Evolutionary conservation across 495 filamentous ascomycete species (phyloP).

Genomic region (Bathelium albidoporum): DNA sequence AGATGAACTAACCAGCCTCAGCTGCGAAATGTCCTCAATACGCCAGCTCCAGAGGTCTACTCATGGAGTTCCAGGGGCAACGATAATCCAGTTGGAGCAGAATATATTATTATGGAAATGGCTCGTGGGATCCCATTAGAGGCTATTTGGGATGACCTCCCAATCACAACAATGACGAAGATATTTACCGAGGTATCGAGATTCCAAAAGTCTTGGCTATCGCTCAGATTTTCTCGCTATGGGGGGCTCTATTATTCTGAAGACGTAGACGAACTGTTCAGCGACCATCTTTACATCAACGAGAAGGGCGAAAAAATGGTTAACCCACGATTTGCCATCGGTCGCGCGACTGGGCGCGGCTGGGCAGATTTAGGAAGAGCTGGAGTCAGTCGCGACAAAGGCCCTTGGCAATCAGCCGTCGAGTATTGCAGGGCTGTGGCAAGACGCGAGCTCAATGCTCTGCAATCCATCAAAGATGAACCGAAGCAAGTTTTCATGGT

Average conservation of each 20-base stretch:
- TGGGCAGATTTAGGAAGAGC: background rate
- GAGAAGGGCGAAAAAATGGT: background rate
- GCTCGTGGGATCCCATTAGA: background rate
- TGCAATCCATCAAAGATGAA: background rate
- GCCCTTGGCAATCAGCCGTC: background rate
- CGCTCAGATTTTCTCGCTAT: background rate
- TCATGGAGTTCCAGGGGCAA: background rate
- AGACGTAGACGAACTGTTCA: background rate
- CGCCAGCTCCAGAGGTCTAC: background rate
- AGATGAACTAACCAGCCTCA: background rate
- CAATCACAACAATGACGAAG: background rate
- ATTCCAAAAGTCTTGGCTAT: background rate
- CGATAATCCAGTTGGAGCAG: background rate
- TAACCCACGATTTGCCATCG: background rate
- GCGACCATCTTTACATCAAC: background rate
- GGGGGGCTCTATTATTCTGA: background rate
- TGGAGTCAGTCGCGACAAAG: background rate
- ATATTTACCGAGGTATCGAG: background rate
- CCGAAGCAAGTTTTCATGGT: background rate
- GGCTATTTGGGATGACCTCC: background rate
- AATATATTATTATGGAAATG: background rate
- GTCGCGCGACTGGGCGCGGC: background rate
- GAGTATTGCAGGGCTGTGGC: background rate
- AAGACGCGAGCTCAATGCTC: background rate
- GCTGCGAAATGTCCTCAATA: background rate